phyloP scores from a whole-genome alignment of 1,284 basidiomycete species.

The Austroboletus niveus region DNA sequence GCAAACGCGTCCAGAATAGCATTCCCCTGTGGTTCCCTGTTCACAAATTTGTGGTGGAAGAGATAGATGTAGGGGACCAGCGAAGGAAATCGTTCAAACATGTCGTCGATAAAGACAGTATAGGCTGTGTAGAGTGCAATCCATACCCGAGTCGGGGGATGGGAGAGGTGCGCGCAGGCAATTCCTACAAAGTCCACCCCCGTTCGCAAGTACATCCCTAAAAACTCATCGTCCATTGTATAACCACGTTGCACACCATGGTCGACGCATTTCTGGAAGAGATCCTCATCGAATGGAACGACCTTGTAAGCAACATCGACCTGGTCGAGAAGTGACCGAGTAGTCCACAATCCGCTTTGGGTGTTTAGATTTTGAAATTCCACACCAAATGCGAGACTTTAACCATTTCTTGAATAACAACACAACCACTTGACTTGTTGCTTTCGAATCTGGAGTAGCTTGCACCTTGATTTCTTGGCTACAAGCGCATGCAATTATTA shows the following conservation, averaged over 20 bases:
- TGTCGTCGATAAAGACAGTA: constrained; percentile 27
- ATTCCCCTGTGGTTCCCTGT: constrained; percentile 15
- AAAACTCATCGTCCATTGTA: neutral
- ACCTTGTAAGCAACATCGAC: too few species aligned
- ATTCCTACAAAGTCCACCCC: constrained; percentile 7
- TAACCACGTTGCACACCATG: constrained; percentile 1
- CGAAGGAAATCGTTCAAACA: constrained; percentile 3
- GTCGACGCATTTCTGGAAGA: too few species aligned
- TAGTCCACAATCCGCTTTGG: too few species aligned
- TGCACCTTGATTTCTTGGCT: too few species aligned
- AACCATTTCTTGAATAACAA: too few species aligned
- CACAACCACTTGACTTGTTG: too few species aligned
- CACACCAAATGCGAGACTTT: too few species aligned
- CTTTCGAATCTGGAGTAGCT: too few species aligned
- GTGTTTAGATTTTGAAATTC: too few species aligned
- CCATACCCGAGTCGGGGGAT: constrained; percentile 12
- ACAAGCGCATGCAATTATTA: too few species aligned
- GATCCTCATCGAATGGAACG: too few species aligned
- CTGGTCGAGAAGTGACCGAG: too few species aligned
- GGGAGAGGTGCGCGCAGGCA: neutral
- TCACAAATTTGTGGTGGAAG: constrained; percentile 27
- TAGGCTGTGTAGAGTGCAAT: constrained; percentile 28
- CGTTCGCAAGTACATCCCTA: neutral
- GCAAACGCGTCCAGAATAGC: constrained; percentile 29
- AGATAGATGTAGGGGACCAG: constrained; percentile 17